Evolutionary conservation across 345 rosid genomes (phyloP).

Genomic region (Arabis hirsuta): DNA sequence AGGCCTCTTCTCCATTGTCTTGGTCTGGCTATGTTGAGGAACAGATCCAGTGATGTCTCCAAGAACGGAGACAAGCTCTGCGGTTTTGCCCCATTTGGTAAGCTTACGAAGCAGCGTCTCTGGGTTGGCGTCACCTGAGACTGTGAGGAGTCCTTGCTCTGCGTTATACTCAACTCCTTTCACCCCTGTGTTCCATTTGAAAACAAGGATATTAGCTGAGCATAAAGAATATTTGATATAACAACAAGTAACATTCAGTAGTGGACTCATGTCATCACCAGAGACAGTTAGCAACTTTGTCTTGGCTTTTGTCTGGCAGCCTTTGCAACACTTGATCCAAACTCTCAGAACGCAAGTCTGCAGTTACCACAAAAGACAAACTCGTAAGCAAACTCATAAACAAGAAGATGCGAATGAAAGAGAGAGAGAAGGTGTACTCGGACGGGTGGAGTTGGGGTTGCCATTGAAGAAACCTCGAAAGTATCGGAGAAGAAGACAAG

Average conservation of each 20-base stretch:
- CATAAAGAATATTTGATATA: no score
- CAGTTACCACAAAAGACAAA: constrained; percentile 14
- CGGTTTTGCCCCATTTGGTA: constrained; percentile 35
- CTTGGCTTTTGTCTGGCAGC: constrained; percentile 16
- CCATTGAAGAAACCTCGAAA: constrained; percentile 13
- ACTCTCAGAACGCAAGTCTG: constrained; percentile 36
- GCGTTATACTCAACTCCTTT: constrained; percentile 27
- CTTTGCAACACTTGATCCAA: constrained; percentile 36
- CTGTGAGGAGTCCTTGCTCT: constrained; percentile 32
- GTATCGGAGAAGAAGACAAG: constrained; percentile 4
- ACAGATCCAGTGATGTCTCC: constrained; percentile 4
- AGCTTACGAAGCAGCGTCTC: constrained; percentile 28
- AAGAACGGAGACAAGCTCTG: constrained; percentile 34
- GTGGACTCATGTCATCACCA: constrained; percentile 17
- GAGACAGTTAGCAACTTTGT: constrained; percentile 24
- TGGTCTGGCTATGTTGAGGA: constrained; percentile 2
- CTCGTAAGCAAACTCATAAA: not conserved
- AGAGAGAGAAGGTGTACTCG: constrained; percentile 2
- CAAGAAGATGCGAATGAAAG: constrained; percentile 6
- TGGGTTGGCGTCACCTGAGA: constrained; percentile 32
- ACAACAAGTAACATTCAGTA: no score
- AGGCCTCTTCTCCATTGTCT: constrained; percentile 15
- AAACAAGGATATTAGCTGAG: no score
- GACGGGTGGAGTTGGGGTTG: constrained; percentile 11
- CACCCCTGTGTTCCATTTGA: constrained; percentile 32